Evolutionary conservation across 495 filamentous ascomycete genomes (phyloP).

Genomic region (Penicillium desertorum): DNA sequence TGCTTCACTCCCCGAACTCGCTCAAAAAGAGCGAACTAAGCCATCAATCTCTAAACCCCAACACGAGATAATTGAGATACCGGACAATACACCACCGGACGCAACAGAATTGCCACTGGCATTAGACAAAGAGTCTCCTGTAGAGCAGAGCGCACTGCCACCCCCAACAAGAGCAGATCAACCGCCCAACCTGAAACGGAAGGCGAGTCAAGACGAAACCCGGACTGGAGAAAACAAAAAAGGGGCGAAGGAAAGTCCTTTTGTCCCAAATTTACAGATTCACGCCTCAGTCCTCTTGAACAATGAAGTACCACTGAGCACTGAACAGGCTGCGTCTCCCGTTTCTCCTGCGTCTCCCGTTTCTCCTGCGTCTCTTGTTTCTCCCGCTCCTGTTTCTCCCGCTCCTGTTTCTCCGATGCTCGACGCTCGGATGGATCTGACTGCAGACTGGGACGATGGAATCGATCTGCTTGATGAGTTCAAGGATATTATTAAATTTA

Average conservation of each 20-base stretch:
- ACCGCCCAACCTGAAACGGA: constrained; percentile 4
- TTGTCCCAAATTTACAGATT: neutral
- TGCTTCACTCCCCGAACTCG: neutral
- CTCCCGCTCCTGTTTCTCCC: neutral
- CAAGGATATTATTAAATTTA: constrained; percentile 40
- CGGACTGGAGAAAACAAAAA: neutral
- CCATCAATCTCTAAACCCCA: neutral
- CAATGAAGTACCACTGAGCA: neutral
- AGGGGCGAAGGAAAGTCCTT: neutral
- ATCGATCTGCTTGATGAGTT: constrained; percentile 36
- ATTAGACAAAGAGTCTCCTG: neutral
- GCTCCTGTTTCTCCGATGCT: neutral
- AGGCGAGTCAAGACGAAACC: constrained; percentile 3
- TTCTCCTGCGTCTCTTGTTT: no score
- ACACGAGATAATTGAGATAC: constrained; percentile 10
- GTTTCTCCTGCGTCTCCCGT: neutral
- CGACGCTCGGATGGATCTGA: neutral
- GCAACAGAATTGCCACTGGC: constrained; percentile 1
- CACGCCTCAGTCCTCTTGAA: neutral
- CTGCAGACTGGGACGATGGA: neutral
- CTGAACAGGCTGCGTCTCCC: neutral
- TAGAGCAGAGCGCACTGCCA: neutral
- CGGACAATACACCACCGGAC: constrained; percentile 4
- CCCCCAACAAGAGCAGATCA: neutral
- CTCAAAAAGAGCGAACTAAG: neutral